Evolutionary conservation across 78 protist species (phyloP).

Genomic region (Dictyostelium capitatum): DNA sequence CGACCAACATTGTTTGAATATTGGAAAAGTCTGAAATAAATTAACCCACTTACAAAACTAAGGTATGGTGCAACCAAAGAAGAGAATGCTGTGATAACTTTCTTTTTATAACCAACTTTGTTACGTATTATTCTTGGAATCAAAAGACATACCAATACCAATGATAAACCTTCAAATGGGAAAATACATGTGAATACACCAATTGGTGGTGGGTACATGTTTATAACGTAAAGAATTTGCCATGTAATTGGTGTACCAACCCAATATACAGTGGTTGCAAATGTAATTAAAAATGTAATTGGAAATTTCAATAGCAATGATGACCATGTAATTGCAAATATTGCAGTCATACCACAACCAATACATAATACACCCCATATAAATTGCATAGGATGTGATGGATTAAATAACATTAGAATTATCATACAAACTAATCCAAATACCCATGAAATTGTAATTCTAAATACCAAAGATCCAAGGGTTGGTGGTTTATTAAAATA

Average conservation of each 20-base stretch:
- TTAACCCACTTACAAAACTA: conserved; percentile 70
- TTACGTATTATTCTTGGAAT: conserved; percentile 36
- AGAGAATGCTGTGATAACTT: conserved; percentile 53
- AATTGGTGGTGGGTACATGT: conserved; percentile 73
- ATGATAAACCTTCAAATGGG: conserved; percentile 73
- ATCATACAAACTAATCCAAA: conserved; percentile 47
- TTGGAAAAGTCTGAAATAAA: conserved; percentile 78
- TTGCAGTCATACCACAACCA: conserved; percentile 72
- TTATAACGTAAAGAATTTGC: conserved; percentile 18
- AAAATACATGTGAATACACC: conserved; percentile 75
- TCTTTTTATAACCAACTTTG: conserved; percentile 11
- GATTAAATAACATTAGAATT: conserved; percentile 59
- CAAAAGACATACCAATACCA: conserved; percentile 38
- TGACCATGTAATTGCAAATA: conserved; percentile 62
- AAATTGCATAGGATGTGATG: conserved; percentile 59
- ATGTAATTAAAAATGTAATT: conserved; percentile 44
- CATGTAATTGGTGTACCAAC: conserved; percentile 75
- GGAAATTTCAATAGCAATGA: conserved; percentile 39
- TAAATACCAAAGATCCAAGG: not conserved
- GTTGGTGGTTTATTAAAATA: conserved; percentile 38
- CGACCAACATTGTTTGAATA: conserved; percentile 61
- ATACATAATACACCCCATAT: conserved; percentile 70
- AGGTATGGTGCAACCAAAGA: conserved; percentile 67
- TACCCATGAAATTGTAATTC: conserved; percentile 40
- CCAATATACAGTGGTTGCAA: conserved; percentile 60